Conservation (phyloP, 257 asterid genomes). For the Plectranthus barbatus region DNA sequence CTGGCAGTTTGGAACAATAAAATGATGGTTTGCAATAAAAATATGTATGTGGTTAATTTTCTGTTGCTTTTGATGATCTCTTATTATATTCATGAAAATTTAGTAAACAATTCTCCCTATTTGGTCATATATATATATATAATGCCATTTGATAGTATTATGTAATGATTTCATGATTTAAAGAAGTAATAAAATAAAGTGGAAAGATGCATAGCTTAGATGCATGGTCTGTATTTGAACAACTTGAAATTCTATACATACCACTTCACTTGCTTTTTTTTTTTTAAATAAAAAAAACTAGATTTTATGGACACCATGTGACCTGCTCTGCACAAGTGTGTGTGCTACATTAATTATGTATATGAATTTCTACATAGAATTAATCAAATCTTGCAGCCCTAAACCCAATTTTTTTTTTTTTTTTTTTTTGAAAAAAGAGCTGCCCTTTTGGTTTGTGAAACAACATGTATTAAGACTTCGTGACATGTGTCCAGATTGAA, state of each 20-base stretch:
- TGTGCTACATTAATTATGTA: too few relatives aligned
- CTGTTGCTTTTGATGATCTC: neutral
- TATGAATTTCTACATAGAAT: too few relatives aligned
- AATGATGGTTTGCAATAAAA: constrained; percentile 10
- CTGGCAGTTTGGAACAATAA: constrained; percentile 14
- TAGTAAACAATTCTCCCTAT: too few relatives aligned
- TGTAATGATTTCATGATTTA: neutral
- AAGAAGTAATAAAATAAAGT: neutral
- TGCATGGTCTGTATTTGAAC: neutral
- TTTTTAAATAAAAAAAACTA: neutral
- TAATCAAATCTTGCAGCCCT: too few relatives aligned
- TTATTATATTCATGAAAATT: neutral
- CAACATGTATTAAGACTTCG: neutral
- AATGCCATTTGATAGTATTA: neutral
- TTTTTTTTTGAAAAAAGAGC: too few relatives aligned
- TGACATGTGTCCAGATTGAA: neutral
- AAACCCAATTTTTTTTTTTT: too few relatives aligned
- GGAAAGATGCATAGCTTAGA: neutral
- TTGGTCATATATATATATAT: too few relatives aligned
- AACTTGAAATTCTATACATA: constrained; percentile 2
- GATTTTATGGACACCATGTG: neutral
- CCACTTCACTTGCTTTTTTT: neutral
- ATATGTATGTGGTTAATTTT: neutral
- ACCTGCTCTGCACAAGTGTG: neutral
- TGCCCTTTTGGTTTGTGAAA: neutral